Evolutionary conservation across 352 stramenopile genomes (phyloP).

Genomic region (Pythium dissimile): DNA sequence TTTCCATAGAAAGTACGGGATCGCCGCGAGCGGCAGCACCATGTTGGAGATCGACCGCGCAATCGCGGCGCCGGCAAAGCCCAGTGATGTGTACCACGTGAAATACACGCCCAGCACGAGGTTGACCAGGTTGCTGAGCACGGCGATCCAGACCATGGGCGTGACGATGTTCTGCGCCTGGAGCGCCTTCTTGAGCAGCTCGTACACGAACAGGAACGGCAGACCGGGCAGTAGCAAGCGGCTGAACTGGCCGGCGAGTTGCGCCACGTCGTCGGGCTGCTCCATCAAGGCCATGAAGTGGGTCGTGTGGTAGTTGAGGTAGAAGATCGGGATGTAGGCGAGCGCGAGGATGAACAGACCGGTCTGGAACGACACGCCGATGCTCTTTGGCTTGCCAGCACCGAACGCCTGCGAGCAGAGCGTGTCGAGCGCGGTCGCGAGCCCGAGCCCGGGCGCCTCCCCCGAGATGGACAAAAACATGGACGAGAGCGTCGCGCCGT

Average conservation of each 20-base stretch:
- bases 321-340: slow-evolving; percentile 49
- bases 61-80: slow-evolving; percentile 80
- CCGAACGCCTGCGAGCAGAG: slow-evolving; percentile 83
- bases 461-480: slow-evolving; percentile 83
- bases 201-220: slow-evolving; percentile 81
- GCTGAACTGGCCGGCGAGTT: slow-evolving; percentile 67
- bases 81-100: slow-evolving; percentile 73
- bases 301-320: slow-evolving; percentile 75
- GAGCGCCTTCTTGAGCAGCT: slow-evolving; percentile 83
- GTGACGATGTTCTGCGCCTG: slow-evolving; percentile 82
- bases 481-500: slow-evolving; percentile 59
- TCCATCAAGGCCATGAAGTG: slow-evolving; percentile 61
- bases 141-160: slow-evolving; percentile 82
- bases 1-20: slow-evolving; percentile 66
- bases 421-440: slow-evolving; percentile 89
- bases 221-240: slow-evolving; percentile 66
- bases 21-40: slow-evolving; percentile 46
- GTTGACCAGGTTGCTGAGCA: slow-evolving; percentile 80
- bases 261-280: slow-evolving; percentile 60
- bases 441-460: slow-evolving; percentile 68
- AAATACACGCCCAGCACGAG: slow-evolving; percentile 72
- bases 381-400: slow-evolving; percentile 55
- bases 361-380: slow-evolving; percentile 87
- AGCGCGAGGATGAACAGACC: slow-evolving; percentile 67
- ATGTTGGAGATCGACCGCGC: slow-evolving; percentile 60